phyloP scores from a whole-genome alignment of 2,329 filamentous ascomycete genomes.

The Paraconiothyrium brasiliense region DNA sequence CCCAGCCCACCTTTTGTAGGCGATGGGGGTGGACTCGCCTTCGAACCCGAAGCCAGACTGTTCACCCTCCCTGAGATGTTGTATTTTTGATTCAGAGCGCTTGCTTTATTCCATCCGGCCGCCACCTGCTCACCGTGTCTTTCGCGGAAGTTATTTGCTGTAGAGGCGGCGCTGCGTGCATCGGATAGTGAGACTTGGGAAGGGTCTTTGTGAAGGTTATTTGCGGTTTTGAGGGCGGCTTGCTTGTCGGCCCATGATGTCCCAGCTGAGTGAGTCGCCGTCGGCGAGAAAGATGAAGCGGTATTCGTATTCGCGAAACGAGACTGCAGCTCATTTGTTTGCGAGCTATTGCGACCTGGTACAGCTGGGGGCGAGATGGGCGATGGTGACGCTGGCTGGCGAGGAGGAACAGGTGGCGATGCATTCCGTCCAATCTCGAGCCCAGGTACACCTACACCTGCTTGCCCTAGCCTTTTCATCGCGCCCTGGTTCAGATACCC shows the following conservation, averaged over 20 bases:
- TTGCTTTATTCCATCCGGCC: conserved; percentile 66
- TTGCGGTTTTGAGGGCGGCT: conserved; percentile 69
- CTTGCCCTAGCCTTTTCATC: conserved; percentile 71
- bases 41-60: conserved; percentile 42
- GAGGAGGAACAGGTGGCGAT: conserved; percentile 44
- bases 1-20: conserved; percentile 46
- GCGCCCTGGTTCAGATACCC: conserved; percentile 67
- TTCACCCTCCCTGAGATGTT: conserved; percentile 62
- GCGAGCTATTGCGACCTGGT: conserved; percentile 46
- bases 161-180: conserved; percentile 66
- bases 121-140: conserved; percentile 74
- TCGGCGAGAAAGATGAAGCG: conserved; percentile 28
- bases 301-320: conserved; percentile 63
- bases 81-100: conserved; percentile 69
- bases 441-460: conserved; percentile 80
- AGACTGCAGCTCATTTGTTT: conserved; percentile 73
- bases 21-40: conserved; percentile 35
- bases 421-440: conserved; percentile 72
- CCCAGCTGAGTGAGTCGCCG: conserved; percentile 54
- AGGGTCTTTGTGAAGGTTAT: conserved; percentile 68
- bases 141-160: conserved; percentile 74
- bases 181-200: conserved; percentile 69
- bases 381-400: conserved; percentile 36
- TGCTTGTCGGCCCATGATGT: conserved; percentile 72
- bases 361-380: conserved; percentile 38